A percentile compares a stretch with the other conserved stretches of the same genome.
phyloP scores from a whole-genome alignment of 495 filamentous ascomycete species.

The Penicillium salamii region DNA sequence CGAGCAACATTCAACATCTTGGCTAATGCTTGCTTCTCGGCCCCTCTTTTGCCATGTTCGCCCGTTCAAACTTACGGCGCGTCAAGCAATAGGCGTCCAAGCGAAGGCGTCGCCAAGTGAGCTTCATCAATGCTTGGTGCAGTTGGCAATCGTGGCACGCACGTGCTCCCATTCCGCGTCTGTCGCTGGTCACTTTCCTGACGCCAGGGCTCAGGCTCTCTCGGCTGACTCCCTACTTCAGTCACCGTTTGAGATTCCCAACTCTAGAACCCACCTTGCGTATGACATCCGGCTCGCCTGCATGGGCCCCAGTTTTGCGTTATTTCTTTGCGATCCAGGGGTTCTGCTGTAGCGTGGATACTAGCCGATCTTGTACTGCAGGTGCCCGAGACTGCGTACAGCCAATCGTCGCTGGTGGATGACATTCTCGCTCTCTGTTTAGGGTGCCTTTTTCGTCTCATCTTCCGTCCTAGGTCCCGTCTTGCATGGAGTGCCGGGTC shows the following conservation, averaged over 20 bases:
- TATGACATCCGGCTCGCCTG: not conserved
- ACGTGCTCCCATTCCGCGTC: conserved; percentile 5
- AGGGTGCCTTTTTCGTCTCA: conserved; percentile 45
- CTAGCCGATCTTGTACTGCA: not conserved
- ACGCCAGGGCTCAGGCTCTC: not conserved
- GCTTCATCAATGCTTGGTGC: conserved; percentile 10
- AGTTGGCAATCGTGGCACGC: not conserved
- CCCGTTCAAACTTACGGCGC: not conserved
- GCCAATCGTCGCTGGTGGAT: conserved; percentile 5
- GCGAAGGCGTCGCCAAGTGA: conserved; percentile 11
- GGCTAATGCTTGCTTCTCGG: conserved; percentile 11
- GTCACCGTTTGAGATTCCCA: not conserved
- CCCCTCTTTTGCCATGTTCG: not conserved
- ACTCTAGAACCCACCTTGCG: not conserved
- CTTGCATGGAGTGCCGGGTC: not conserved
- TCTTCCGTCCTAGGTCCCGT: conserved; percentile 23
- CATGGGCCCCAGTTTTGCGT: not conserved
- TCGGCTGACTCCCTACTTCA: not conserved
- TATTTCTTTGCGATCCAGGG: not conserved
- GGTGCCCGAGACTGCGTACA: not conserved
- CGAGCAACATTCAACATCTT: not conserved
- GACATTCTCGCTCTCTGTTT: not conserved
- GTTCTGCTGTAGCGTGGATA: not conserved
- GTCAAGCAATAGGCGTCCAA: not conserved
- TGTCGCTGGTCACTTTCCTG: not conserved